Percentiles rank a stretch among this genome's conserved stretches.
These are phyloP conservation scores for Colletotrichum lupini DNA, from an alignment of 2,329 filamentous ascomycete genomes.

Conservation along the genomic window DNA sequence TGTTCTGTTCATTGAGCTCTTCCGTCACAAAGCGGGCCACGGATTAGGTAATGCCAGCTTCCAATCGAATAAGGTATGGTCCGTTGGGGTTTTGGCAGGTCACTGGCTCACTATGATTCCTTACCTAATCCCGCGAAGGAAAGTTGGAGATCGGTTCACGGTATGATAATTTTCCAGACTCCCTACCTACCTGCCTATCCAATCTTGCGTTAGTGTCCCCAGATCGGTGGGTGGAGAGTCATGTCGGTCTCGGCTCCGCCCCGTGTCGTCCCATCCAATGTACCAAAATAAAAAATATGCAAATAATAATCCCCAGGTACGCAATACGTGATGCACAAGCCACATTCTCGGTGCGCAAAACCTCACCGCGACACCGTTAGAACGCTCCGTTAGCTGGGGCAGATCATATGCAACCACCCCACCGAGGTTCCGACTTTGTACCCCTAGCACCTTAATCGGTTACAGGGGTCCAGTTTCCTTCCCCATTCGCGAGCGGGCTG, in stretches of 20 bases:
- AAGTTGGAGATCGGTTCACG: constrained; percentile 4
- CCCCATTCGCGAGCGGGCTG: constrained; percentile 28
- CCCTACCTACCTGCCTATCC: too few species aligned
- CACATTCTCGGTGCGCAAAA: constrained; percentile 15
- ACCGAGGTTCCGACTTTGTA: constrained; percentile 28
- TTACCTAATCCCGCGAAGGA: neutral
- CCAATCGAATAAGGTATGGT: too few species aligned
- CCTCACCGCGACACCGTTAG: constrained; percentile 20
- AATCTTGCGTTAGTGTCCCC: neutral
- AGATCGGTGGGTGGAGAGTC: constrained; percentile 14
- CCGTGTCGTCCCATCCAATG: constrained; percentile 19
- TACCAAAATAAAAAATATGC: constrained; percentile 28
- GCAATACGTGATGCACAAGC: constrained; percentile 18
- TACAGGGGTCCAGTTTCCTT: constrained; percentile 31
- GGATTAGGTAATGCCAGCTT: constrained; percentile 24
- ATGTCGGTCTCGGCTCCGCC: constrained; percentile 23
- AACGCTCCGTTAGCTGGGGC: constrained; percentile 28
- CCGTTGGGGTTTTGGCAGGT: neutral
- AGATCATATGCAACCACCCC: constrained; percentile 34
- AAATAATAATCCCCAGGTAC: constrained; percentile 17
- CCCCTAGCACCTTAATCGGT: constrained; percentile 33
- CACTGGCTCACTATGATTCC: neutral
- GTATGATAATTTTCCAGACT: constrained; percentile 15
- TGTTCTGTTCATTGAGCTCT: constrained; percentile 6
- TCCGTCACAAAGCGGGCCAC: neutral